Evolutionary conservation across 1,284 basidiomycete genomes (phyloP), one percentile per base, ranked within the genome.

Genomic region (Cutaneotrichosporon mucoides): DNA sequence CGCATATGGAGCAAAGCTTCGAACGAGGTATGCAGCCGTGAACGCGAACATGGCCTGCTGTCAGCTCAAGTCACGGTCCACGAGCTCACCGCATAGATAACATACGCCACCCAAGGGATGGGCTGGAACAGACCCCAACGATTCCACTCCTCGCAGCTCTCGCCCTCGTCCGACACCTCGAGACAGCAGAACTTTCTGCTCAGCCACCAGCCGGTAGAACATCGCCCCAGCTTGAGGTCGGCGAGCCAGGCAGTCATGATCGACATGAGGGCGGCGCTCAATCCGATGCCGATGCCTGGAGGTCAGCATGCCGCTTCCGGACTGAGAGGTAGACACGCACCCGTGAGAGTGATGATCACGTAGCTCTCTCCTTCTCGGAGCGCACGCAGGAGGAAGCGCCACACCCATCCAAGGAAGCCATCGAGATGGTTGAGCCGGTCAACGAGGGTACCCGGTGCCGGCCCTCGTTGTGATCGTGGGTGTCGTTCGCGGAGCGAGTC

Each of bases 221-320:
- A 99, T 73, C 96, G 95, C 0, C 96, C 96, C 81, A 93, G 89
- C 81, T 98, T 98, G 63, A 98, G 85, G 76, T 99, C 94, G 1
- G 93, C 94, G 8, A 98, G 84, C 96, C 96, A 99, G 77, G 90
- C 91, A n/a, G 92, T 96, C 59, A 93, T 82, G 68, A 99, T 96
- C 43, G 92, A 93, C 66, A 98, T 95, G 60, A 99, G 77, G 1
- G 92, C 96, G 41, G 94, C 92, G 68, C 92, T 95, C 51, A 96
- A 71, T 24, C 96, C 96, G 65, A 99, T 99, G 62, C 86, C 85
- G 48, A 92, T 82, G 24, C 24, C 24, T 24, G 24, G 24, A 24
- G 24, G 24, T 24, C 24, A 24, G 24, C 24, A 24, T 24, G 24
- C 24, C 24, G 24, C 24, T 24, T 24, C 24, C 24, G 24, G 24